A percentile compares a stretch with the other conserved stretches of the same genome.
phyloP scores from a whole-genome alignment of 2,329 filamentous ascomycete species.

The Diatrype stigma region DNA sequence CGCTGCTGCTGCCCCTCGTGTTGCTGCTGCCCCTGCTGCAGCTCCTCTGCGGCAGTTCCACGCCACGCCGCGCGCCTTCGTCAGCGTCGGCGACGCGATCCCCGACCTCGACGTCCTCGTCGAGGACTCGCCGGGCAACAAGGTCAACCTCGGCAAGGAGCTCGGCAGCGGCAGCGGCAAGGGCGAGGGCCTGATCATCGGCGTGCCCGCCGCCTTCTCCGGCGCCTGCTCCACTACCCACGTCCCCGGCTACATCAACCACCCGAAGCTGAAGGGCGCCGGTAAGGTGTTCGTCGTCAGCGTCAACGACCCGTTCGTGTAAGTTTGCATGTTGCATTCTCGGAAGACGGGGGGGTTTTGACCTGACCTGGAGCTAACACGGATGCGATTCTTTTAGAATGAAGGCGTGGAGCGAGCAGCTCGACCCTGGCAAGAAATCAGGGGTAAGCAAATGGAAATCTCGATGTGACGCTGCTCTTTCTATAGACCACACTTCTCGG shows the following conservation, averaged over 20 bases:
- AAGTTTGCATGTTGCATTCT: too few species aligned
- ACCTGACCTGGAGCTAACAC: too few species aligned
- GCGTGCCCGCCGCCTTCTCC: slow-evolving; percentile 75
- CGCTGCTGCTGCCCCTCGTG: slow-evolving; percentile 26
- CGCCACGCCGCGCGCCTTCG: slow-evolving; percentile 55
- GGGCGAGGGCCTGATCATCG: slow-evolving; percentile 81
- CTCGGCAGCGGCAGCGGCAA: slow-evolving; percentile 55
- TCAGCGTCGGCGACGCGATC: slow-evolving; percentile 75
- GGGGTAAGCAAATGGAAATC: slow-evolving; percentile 66
- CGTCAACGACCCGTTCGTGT: slow-evolving; percentile 96
- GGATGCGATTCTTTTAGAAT: slow-evolving; percentile 54
- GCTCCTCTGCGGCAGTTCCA: slow-evolving; percentile 63
- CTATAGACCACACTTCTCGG: background rate
- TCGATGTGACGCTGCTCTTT: too few species aligned
- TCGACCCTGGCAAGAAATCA: slow-evolving; percentile 71
- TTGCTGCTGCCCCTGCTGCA: too few species aligned
- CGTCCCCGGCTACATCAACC: slow-evolving; percentile 81
- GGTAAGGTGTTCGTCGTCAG: slow-evolving; percentile 85
- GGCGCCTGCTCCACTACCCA: slow-evolving; percentile 59
- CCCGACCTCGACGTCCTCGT: slow-evolving; percentile 74
- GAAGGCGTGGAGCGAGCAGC: slow-evolving; percentile 78
- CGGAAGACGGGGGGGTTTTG: too few species aligned
- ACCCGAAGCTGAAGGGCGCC: slow-evolving; percentile 71
- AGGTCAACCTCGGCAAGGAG: slow-evolving; percentile 80
- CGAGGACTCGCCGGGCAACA: slow-evolving; percentile 86